phyloP scores from a whole-genome alignment of 2,329 filamentous ascomycete genomes.

The Colletotrichum karsti region DNA sequence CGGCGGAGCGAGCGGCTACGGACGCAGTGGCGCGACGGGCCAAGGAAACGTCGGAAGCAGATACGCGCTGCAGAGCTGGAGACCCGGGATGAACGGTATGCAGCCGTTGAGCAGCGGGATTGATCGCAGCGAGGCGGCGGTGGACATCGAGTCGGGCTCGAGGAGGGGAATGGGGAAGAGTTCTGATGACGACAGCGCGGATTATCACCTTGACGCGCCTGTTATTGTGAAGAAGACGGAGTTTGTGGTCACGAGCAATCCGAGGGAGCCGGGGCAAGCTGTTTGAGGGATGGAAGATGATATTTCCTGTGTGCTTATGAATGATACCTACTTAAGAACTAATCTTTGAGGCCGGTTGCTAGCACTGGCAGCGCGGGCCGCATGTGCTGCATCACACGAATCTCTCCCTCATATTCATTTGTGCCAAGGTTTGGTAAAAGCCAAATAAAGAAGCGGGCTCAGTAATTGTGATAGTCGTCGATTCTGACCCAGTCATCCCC shows the following conservation, averaged over 20 bases:
- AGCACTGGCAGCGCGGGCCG: neutral
- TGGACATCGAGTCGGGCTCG: neutral
- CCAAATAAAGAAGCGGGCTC: too few species aligned
- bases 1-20: slow-evolving; percentile 31
- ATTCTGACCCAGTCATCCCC: too few species aligned
- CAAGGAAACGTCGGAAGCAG: slow-evolving; percentile 11
- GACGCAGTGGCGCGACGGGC: neutral
- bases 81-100: slow-evolving; percentile 33
- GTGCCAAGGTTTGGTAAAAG: too few species aligned
- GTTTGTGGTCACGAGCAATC: slow-evolving; percentile 24
- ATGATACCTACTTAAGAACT: neutral
- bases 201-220: slow-evolving; percentile 1
- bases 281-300: neutral
- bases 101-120: slow-evolving; percentile 30
- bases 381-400: neutral
- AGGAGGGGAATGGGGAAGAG: slow-evolving; percentile 4
- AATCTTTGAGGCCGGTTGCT: neutral
- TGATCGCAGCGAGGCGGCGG: slow-evolving; percentile 12
- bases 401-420: too few species aligned
- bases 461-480: too few species aligned
- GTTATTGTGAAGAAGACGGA: slow-evolving; percentile 26
- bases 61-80: slow-evolving; percentile 39
- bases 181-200: slow-evolving; percentile 18
- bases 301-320: neutral
- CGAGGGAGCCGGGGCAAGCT: slow-evolving; percentile 1